These are phyloP conservation scores for Arthrobotrys conoides DNA, from an alignment of 2,329 filamentous ascomycete species.

Conservation along the genomic window DNA sequence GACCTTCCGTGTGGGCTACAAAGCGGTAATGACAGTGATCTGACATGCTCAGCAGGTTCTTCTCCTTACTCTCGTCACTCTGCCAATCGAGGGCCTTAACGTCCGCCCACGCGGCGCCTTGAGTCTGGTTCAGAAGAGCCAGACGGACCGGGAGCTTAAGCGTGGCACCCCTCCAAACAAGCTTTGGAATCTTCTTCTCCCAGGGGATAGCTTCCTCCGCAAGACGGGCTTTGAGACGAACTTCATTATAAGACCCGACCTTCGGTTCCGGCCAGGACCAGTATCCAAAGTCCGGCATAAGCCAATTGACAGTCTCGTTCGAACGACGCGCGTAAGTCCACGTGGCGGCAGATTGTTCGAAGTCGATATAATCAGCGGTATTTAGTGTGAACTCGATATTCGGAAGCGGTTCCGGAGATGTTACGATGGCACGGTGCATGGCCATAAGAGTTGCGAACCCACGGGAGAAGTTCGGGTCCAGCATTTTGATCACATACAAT, in stretches of 20 bases:
- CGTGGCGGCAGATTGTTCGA: conserved; percentile 67
- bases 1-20: conserved; percentile 72
- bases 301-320: conserved; percentile 67
- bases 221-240: conserved; percentile 60
- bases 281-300: conserved; percentile 73
- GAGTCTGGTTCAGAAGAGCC: conserved; percentile 64
- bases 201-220: conserved; percentile 60
- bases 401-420: conserved; percentile 70
- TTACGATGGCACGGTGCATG: conserved; percentile 71
- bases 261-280: conserved; percentile 72
- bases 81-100: conserved; percentile 67
- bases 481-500: conserved; percentile 35
- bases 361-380: conserved; percentile 70
- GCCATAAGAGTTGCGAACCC: conserved; percentile 71
- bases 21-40: conserved; percentile 73
- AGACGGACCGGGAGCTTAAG: conserved; percentile 65
- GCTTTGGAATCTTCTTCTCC: conserved; percentile 61
- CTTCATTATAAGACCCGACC: conserved; percentile 67
- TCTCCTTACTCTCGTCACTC: conserved; percentile 66
- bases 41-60: conserved; percentile 70
- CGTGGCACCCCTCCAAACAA: conserved; percentile 64
- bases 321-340: conserved; percentile 69
- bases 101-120: conserved; percentile 66
- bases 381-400: conserved; percentile 72
- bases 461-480: conserved; percentile 63